These are phyloP conservation scores for Aquilaria malaccensis DNA, from an alignment of 345 rosid genomes.

Conservation along the genomic window DNA sequence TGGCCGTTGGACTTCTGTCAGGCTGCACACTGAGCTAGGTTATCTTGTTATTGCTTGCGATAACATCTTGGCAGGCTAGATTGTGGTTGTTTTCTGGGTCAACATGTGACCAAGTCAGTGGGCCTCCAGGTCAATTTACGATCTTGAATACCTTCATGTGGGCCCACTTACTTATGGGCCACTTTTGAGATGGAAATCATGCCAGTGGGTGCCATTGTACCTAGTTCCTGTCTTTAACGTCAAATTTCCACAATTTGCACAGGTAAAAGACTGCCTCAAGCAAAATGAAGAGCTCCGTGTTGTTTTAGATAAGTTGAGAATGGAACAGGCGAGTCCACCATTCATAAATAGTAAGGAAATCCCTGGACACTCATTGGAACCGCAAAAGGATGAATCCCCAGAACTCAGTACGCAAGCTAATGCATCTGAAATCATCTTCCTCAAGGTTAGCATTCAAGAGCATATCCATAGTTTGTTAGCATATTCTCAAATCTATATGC, in stretches of 20 bases:
- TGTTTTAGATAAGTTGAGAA: slow-evolving; percentile 57
- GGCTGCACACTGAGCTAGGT: too few species aligned
- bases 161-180: too few species aligned
- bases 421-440: slow-evolving; percentile 45
- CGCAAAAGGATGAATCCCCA: slow-evolving; percentile 22
- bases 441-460: slow-evolving; percentile 46
- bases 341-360: slow-evolving; percentile 17
- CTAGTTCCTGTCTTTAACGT: background rate
- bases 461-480: background rate
- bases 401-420: slow-evolving; percentile 27
- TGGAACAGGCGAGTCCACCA: slow-evolving; percentile 46
- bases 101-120: too few species aligned
- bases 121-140: too few species aligned
- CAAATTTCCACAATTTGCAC: background rate
- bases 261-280: slow-evolving; percentile 85
- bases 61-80: too few species aligned
- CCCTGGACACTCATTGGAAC: slow-evolving; percentile 17
- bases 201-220: too few species aligned
- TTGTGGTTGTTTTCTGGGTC: too few species aligned
- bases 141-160: too few species aligned
- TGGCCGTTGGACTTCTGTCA: too few species aligned
- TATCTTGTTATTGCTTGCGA: too few species aligned
- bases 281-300: slow-evolving; percentile 84
- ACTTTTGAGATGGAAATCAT: background rate
- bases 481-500: background rate